Conservation (phyloP, 176 grass and related monocot genomes). For the Triticum urartu region DNA sequence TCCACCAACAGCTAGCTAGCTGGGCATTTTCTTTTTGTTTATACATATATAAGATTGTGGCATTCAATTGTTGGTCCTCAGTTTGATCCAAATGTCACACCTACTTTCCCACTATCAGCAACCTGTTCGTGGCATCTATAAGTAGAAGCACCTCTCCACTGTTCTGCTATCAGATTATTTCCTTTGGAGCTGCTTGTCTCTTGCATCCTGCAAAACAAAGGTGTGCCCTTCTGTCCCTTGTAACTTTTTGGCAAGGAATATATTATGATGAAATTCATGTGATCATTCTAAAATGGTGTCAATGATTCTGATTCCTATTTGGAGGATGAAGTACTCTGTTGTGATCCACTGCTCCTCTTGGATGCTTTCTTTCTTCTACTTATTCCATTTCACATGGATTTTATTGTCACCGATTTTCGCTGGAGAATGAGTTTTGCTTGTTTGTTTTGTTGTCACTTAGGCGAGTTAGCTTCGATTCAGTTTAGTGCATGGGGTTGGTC, state of each 20-base stretch:
- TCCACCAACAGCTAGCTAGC: constrained; percentile 29
- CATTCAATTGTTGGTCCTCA: constrained; percentile 22
- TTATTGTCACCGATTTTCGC: not conserved
- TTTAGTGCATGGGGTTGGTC: not conserved
- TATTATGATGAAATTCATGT: not conserved
- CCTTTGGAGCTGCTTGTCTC: constrained; percentile 20
- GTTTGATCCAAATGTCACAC: constrained; percentile 29
- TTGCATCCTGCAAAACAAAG: constrained; percentile 18
- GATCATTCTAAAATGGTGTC: not conserved
- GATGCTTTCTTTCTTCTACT: not conserved
- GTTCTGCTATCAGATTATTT: constrained; percentile 17
- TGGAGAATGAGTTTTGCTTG: not conserved
- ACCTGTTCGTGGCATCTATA: constrained; percentile 34
- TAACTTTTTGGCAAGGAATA: not conserved
- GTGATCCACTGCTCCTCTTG: not conserved
- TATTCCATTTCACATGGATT: not conserved
- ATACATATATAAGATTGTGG: not conserved
- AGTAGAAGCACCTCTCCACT: constrained; percentile 31
- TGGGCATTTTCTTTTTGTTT: constrained; percentile 1
- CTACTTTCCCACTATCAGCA: constrained; percentile 35
- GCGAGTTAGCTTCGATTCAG: not conserved
- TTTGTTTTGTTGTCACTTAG: not conserved
- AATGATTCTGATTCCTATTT: not conserved
- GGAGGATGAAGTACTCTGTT: constrained; percentile 3
- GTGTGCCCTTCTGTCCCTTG: not conserved